Evolutionary conservation across 73 alveolate genomes (phyloP).

Genomic region (Tetrahymena borealis): DNA sequence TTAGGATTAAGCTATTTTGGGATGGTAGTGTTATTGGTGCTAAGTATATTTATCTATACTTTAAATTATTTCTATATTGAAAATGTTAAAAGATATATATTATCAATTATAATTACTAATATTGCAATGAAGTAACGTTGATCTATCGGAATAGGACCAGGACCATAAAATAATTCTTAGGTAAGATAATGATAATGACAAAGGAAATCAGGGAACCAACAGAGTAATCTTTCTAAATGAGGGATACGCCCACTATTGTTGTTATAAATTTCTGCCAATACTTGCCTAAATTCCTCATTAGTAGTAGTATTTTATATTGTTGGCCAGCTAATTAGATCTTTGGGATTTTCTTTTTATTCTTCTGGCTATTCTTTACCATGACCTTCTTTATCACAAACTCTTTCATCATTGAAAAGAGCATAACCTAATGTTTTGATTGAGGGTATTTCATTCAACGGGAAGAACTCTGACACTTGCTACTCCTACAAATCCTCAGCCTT

Average conservation of each 20-base stretch:
- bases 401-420: background rate
- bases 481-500: background rate
- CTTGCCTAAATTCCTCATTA: background rate
- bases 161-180: background rate
- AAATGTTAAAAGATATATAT: too few species aligned
- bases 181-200: background rate
- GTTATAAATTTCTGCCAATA: background rate
- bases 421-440: background rate
- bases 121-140: background rate
- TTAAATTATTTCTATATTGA: too few species aligned
- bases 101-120: background rate
- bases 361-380: background rate
- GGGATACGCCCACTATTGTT: background rate
- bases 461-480: background rate
- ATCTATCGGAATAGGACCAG: background rate
- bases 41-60: too few species aligned
- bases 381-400: background rate
- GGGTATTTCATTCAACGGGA: background rate
- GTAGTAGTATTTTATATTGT: background rate
- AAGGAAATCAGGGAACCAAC: background rate
- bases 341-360: background rate
- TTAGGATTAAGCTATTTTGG: too few species aligned
- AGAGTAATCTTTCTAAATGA: background rate
- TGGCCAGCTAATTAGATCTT: background rate
- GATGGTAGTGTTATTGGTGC: too few species aligned